Evolutionary conservation across 345 rosid genomes (phyloP), one percentile per base, ranked within the genome.

Genomic region (Melaleuca quinquenervia): DNA sequence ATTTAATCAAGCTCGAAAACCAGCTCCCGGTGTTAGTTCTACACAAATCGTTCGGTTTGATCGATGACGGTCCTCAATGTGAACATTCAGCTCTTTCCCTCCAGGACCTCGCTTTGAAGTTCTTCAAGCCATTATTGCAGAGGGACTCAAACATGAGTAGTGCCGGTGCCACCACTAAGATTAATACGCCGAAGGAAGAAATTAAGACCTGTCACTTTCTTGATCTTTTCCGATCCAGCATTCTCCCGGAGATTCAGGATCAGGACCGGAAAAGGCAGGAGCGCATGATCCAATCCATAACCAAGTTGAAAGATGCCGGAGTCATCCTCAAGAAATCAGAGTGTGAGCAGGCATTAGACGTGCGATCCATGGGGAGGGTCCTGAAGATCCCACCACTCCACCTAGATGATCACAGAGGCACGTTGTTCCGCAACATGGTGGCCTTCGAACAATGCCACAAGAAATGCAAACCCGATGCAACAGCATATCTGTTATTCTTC

Each of bases 1-100:
- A 88, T 70, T 22, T 90, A 70, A 85, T 90, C 50, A 90, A 83
- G 89, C 90, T 90, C 21, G 91, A 90, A 55, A 90, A 90, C 64
- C 90, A 90, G 78, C 84, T 90, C 6, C 89, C 91, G 7, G 58
- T 88, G 12, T 52, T 82, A 52, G 87, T 90, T 27, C 48, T 88
- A 13, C 62, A 85, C 83, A 51, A 55, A 76, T 44, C 88, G 60
- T 87, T 88, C 53, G 49, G 50, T 41, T 41, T 41, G 41, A 41
- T 41, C 41, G 24, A 24, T 88, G 15, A 88, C 86, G 27, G 24
- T 51, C 53, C 50, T 27, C 9, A 78, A 18, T 29, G 58, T 74
- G 6, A 27, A 51, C 18, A 11, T 83, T 22, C 70, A 41, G 41
- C 41, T 41, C 41, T 41, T 41, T 41, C 86, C 10, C 27, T 89